Percentiles rank a stretch among this genome's conserved stretches.
Conservation (phyloP, 345 rosid genomes). For the Ceriops tagal region DNA sequence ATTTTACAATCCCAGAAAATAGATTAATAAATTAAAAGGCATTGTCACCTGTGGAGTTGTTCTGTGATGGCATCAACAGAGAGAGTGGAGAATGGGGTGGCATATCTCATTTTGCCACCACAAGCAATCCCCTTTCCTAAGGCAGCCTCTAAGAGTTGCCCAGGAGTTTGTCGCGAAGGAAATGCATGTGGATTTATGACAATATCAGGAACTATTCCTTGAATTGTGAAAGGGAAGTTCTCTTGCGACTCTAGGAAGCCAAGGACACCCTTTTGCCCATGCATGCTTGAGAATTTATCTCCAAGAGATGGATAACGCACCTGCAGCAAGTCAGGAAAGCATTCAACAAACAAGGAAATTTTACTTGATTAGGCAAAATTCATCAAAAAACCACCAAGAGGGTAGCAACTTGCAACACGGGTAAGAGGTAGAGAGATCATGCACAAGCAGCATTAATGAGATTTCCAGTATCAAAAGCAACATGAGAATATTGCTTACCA, state of each 20-base stretch:
- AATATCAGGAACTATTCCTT: slow-evolving; percentile 89
- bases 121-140: slow-evolving; percentile 86
- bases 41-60: slow-evolving; percentile 74
- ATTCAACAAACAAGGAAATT: neutral
- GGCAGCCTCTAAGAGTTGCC: slow-evolving; percentile 91
- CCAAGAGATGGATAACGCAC: slow-evolving; percentile 86
- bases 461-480: neutral
- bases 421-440: no score
- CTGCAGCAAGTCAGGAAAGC: slow-evolving; percentile 29
- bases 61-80: slow-evolving; percentile 63
- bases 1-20: neutral
- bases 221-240: slow-evolving; percentile 83
- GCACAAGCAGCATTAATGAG: no score
- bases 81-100: slow-evolving; percentile 89
- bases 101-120: slow-evolving; percentile 54
- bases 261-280: slow-evolving; percentile 94
- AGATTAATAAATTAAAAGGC: neutral
- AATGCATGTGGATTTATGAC: slow-evolving; percentile 91
- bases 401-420: no score
- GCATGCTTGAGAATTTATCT: slow-evolving; percentile 97
- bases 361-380: neutral
- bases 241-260: slow-evolving; percentile 87
- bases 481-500: neutral
- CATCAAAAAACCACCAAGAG: no score
- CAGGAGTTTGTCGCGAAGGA: slow-evolving; percentile 92